Percentiles rank a stretch among this genome's conserved stretches.
phyloP scores from a whole-genome alignment of 495 filamentous ascomycete species.

The Viridothelium virens region DNA sequence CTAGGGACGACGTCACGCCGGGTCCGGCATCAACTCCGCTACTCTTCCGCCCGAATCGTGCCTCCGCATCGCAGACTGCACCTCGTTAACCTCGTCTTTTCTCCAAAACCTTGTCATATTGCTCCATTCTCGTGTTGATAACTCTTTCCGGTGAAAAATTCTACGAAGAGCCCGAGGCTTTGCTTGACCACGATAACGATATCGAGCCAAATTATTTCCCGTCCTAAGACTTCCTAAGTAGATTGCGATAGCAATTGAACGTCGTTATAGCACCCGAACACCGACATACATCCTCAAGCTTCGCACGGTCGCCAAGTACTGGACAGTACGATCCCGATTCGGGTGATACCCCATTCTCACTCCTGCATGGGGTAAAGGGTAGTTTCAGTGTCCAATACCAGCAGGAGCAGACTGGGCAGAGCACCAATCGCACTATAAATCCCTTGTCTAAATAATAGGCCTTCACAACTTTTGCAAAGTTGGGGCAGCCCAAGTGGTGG shows the following conservation, averaged over 20 bases:
- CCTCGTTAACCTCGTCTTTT: background rate
- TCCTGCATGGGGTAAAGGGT: background rate
- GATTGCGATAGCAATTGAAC: too few species aligned
- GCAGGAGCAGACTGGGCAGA: background rate
- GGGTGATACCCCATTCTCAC: background rate
- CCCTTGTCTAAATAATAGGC: background rate
- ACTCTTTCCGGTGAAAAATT: background rate
- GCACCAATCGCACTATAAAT: background rate
- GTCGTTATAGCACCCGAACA: too few species aligned
- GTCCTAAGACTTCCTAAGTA: too few species aligned
- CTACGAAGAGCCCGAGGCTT: background rate
- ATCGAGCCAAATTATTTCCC: too few species aligned
- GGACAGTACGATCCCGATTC: background rate
- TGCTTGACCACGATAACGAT: background rate
- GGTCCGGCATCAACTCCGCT: conserved; percentile 5
- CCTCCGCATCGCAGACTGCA: background rate
- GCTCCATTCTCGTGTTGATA: background rate
- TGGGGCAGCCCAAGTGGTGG: background rate
- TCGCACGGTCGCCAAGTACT: background rate
- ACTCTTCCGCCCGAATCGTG: background rate
- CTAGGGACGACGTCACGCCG: background rate
- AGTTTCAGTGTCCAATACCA: background rate
- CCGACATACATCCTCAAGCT: background rate
- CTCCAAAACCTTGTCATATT: background rate
- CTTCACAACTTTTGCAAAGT: background rate